Conservation (phyloP, 345 rosid genomes). For the Arabis alpina region DNA sequence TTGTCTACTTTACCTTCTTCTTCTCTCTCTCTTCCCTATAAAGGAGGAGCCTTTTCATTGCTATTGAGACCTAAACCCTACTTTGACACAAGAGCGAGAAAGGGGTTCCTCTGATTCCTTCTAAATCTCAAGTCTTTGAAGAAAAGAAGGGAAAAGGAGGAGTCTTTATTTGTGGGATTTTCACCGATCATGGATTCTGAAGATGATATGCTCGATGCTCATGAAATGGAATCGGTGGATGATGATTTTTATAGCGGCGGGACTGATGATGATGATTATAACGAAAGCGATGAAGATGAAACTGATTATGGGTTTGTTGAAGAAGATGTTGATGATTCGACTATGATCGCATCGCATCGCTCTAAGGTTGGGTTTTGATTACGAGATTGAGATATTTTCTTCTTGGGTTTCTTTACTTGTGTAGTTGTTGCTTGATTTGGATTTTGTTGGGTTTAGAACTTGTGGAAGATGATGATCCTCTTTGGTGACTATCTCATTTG, state of each 20-base stretch:
- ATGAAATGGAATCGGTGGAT: slow-evolving; percentile 65
- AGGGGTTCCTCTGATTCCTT: slow-evolving; percentile 16
- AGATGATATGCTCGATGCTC: slow-evolving; percentile 71
- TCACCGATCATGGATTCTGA: slow-evolving; percentile 63
- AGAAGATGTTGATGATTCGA: slow-evolving; percentile 57
- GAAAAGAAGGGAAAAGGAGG: background rate
- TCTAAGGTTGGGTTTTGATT: slow-evolving; percentile 52
- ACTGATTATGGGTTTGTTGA: slow-evolving; percentile 59
- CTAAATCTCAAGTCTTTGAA: slow-evolving; percentile 23
- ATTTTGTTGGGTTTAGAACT: background rate
- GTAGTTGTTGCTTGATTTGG: background rate
- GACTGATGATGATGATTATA: slow-evolving; percentile 67
- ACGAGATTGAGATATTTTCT: background rate
- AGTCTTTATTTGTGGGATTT: background rate
- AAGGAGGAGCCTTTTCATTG: slow-evolving; percentile 18
- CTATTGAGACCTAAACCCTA: slow-evolving; percentile 38
- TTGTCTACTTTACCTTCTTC: slow-evolving; percentile 4
- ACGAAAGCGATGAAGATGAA: slow-evolving; percentile 51
- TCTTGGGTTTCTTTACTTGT: background rate
- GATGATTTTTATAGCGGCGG: slow-evolving; percentile 80
- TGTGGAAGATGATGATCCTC: background rate
- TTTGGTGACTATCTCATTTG: slow-evolving; percentile 19
- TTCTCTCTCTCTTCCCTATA: slow-evolving; percentile 13
- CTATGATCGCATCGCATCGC: slow-evolving; percentile 48
- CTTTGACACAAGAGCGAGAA: slow-evolving; percentile 3